Conservation (phyloP, 305 asterid species). For the Fraxinus dipetala region DNA sequence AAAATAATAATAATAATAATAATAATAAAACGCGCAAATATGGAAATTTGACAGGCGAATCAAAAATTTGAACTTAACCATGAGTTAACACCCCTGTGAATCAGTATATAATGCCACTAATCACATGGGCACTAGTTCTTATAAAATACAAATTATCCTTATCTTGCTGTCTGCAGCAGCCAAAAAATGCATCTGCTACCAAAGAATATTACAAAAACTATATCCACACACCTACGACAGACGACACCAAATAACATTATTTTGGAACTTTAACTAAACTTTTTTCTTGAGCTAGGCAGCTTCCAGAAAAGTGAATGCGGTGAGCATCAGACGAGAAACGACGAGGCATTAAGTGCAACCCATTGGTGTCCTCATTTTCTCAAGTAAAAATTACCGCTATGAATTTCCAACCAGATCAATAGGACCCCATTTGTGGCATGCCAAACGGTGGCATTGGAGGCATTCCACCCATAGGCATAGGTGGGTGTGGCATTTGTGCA, state of each 20-base stretch:
- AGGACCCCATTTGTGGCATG: conserved; percentile 96
- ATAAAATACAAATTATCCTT: conserved; percentile 46
- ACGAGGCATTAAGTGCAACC: conserved; percentile 4
- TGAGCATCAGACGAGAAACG: conserved; percentile 16
- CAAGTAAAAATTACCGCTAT: not conserved
- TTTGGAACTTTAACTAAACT: conserved; percentile 32
- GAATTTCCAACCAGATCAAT: conserved; percentile 40
- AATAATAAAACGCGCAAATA: not conserved
- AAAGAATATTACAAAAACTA: conserved; percentile 80
- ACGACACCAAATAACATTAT: conserved; percentile 39
- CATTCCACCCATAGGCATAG: conserved; percentile 72
- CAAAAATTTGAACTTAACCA: conserved; percentile 17
- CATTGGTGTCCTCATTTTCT: conserved; percentile 15
- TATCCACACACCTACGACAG: conserved; percentile 57
- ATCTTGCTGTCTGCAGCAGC: conserved; percentile 72
- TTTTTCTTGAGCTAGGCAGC: conserved; percentile 23
- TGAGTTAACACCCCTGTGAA: conserved; percentile 17
- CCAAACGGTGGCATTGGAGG: conserved; percentile 93
- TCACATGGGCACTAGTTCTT: conserved; percentile 15
- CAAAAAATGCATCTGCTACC: conserved; percentile 64
- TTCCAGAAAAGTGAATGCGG: conserved; percentile 13
- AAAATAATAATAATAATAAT: not conserved
- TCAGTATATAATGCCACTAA: conserved; percentile 21
- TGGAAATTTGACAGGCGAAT: not conserved
- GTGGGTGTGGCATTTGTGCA: conserved; percentile 52